Evolutionary conservation across 106 monocot genomes (phyloP).

Genomic region (Dendrobium nobile): DNA sequence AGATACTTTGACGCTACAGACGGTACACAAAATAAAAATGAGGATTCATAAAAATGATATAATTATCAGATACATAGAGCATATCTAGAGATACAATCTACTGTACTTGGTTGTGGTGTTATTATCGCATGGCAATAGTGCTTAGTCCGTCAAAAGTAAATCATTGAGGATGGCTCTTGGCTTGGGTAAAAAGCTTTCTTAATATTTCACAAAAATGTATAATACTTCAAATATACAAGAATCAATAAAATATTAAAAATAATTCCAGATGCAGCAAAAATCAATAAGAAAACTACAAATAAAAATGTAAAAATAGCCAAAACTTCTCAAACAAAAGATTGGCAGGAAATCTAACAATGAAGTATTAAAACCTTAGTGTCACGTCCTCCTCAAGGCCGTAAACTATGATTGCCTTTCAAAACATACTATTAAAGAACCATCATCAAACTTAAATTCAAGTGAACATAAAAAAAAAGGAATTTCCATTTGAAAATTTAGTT

Average conservation of each 20-base stretch:
- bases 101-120: not conserved
- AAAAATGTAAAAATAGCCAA: not conserved
- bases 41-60: no score
- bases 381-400: not conserved
- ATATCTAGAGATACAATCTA: no score
- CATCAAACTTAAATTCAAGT: not conserved
- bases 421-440: not conserved
- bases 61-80: no score
- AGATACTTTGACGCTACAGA: no score
- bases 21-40: no score
- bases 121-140: not conserved
- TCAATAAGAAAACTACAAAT: not conserved
- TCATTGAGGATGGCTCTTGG: not conserved
- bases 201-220: not conserved
- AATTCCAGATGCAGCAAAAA: not conserved
- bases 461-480: not conserved
- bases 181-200: not conserved
- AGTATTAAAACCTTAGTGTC: not conserved
- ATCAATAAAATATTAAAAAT: not conserved
- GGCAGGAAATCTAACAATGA: not conserved
- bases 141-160: no score
- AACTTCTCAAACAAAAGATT: not conserved
- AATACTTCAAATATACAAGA: not conserved
- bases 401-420: not conserved
- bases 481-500: not conserved